Base-by-base conservation (phyloP, 2,329 filamentous ascomycete genomes). In the Fusarium mundagurra region DNA sequence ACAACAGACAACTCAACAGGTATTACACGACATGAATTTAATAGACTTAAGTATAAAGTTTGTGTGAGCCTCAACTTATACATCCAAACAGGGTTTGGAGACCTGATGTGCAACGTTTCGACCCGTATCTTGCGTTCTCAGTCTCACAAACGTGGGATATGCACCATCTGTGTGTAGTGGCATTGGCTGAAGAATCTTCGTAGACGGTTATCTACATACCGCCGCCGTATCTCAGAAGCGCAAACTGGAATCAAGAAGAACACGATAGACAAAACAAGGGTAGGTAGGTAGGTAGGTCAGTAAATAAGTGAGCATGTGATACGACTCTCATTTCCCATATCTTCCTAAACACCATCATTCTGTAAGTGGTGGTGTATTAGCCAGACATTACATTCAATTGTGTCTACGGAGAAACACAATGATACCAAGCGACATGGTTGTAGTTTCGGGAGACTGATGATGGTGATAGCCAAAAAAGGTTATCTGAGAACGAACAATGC, bases 181-280 rank as follows among this genome's bases (percentile, higher is more conserved):
- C 43, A 73, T 61, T 71, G 69, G 39, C 54, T 51, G 41, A 36
- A 57, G 58, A 72, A 65, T 48, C 55, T 41, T 38, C 7, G 33
- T 36, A 51, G 61, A 62, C 68, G 72, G 72, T 62, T 74, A 74
- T 74, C 60, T 74, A 74, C 72, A 74, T 74, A 74, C 72, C 72
- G 71, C 72, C 71, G 72, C 72, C 60, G 68, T 47, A 60, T 43
- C 34, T 54, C 36, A 59, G 33, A 60, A 67, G 39, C 39, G 44
- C 20, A 51, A 59, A 39, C 61, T 73, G 66, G 39, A 59, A 73
- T 51, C 60, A 48, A 61, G 29, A 41, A 64, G 38, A 61, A 68
- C 14, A 53, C 53, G 34, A 44, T 50, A 58, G 29, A 33, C 17
- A 51, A 51, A 53, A 20, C 62, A 72, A 58, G 63, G 66, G 39